Conservation (phyloP, 1,284 basidiomycete genomes). For the Apiotrichum gracile region DNA sequence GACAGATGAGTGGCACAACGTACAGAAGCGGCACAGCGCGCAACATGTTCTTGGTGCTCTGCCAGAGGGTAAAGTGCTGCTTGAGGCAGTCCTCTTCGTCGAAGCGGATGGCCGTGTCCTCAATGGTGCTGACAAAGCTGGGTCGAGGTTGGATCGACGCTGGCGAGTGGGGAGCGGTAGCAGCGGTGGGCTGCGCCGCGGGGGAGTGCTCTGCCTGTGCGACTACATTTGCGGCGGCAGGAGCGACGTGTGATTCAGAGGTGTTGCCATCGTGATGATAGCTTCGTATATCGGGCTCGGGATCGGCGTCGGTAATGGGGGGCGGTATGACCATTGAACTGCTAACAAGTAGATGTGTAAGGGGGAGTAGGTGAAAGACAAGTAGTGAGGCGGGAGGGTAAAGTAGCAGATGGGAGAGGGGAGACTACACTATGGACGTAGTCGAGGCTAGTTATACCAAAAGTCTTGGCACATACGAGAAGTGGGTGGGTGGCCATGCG, state of each 20-base stretch:
- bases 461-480: no score
- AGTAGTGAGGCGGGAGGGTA: background rate
- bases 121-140: conserved; percentile 4
- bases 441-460: no score
- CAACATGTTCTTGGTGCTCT: conserved; percentile 29
- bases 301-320: conserved; percentile 14
- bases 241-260: background rate
- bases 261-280: conserved; percentile 1
- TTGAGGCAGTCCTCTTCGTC: background rate
- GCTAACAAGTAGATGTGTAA: background rate
- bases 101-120: background rate
- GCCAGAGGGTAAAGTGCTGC: conserved; percentile 8
- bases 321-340: conserved; percentile 12
- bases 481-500: no score
- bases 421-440: no score
- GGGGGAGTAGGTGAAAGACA: background rate
- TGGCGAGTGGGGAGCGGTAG: background rate
- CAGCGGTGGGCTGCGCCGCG: background rate
- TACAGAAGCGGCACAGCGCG: conserved; percentile 26
- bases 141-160: background rate
- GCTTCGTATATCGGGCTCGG: conserved; percentile 24
- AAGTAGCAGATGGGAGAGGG: no score
- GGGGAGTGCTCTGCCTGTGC: background rate
- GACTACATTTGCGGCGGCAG: background rate
- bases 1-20: conserved; percentile 51